Conservation (phyloP, 192 early-diverging fungal genomes). For the Entophlyctis helioformis region DNA sequence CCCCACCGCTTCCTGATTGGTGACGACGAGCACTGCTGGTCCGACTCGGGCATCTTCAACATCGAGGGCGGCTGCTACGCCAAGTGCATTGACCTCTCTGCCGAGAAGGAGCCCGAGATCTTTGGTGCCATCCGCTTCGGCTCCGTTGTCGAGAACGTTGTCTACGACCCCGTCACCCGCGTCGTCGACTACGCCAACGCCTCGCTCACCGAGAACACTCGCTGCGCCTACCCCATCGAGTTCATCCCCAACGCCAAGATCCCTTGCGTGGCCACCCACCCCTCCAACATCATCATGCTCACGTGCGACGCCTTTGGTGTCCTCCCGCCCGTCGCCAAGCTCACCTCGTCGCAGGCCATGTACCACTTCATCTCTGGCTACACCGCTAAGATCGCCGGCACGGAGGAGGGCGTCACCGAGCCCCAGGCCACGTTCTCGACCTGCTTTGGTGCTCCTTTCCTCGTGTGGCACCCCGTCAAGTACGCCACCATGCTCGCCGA, state of each 20-base stretch:
- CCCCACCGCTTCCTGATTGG: constrained; percentile 87
- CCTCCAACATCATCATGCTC: constrained; percentile 89
- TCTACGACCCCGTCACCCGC: constrained; percentile 59
- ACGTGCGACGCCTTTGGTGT: constrained; percentile 98
- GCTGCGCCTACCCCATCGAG: constrained; percentile 92
- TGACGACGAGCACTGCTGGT: constrained; percentile 99
- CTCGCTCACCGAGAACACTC: constrained; percentile 88
- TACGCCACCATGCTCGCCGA: constrained; percentile 95
- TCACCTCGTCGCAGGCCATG: constrained; percentile 80
- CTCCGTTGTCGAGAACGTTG: constrained; percentile 88
- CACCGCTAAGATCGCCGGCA: constrained; percentile 96
- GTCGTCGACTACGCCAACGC: constrained; percentile 74
- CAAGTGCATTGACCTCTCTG: constrained; percentile 89
- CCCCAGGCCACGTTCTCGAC: constrained; percentile 77
- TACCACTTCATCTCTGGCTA: constrained; percentile 98
- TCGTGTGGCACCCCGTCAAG: constrained; percentile 89
- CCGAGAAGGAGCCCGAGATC: constrained; percentile 98
- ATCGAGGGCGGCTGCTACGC: constrained; percentile 99
- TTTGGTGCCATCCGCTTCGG: constrained; percentile 92
- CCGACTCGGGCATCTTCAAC: constrained; percentile 94
- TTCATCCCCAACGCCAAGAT: constrained; percentile 88
- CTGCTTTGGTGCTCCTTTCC: constrained; percentile 93
- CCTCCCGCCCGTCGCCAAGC: constrained; percentile 76
- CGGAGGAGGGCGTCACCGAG: constrained; percentile 87
- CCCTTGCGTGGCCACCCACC: constrained; percentile 82